Conservation (phyloP, 306 rosid species). For the Glycine latifolia region DNA sequence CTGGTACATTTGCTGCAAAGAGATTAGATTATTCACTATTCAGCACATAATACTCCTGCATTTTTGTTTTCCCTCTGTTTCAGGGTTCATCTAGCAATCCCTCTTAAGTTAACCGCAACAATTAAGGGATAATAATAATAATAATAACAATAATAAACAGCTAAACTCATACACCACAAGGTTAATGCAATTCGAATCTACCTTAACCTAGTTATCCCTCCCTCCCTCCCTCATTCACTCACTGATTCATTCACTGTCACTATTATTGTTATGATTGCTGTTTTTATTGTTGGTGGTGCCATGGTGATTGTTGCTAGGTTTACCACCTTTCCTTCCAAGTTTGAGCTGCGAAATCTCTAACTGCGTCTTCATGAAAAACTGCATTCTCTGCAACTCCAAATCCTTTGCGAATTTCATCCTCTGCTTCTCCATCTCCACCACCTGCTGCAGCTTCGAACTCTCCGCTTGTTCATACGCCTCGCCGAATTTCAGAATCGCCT, state of each 20-base stretch:
- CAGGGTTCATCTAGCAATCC: slow-evolving; percentile 49
- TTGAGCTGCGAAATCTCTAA: slow-evolving; percentile 90
- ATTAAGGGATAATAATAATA: slow-evolving; percentile 39
- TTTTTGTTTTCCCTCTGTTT: background rate
- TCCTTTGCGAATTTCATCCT: slow-evolving; percentile 90
- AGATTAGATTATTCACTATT: slow-evolving; percentile 35
- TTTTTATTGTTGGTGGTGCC: slow-evolving; percentile 50
- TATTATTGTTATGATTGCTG: slow-evolving; percentile 50
- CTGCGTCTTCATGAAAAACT: slow-evolving; percentile 93
- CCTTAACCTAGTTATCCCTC: slow-evolving; percentile 61
- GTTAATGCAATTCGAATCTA: slow-evolving; percentile 47
- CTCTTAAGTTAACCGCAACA: slow-evolving; percentile 50
- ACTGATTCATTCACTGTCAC: slow-evolving; percentile 74
- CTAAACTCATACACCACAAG: slow-evolving; percentile 48
- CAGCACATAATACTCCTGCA: slow-evolving; percentile 20
- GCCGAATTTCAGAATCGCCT: slow-evolving; percentile 87
- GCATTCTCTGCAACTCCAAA: slow-evolving; percentile 95
- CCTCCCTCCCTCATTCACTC: slow-evolving; percentile 80
- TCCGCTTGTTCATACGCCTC: slow-evolving; percentile 95
- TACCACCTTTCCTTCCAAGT: slow-evolving; percentile 66
- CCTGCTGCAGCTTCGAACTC: slow-evolving; percentile 84
- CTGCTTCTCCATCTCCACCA: slow-evolving; percentile 99
- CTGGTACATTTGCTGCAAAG: slow-evolving; percentile 47
- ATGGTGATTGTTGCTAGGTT: slow-evolving; percentile 66
- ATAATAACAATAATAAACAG: background rate